Percentiles rank a stretch among this genome's conserved stretches.
Conservation (phyloP, 2,329 filamentous ascomycete genomes). For the Grosmannia clavigera region DNA sequence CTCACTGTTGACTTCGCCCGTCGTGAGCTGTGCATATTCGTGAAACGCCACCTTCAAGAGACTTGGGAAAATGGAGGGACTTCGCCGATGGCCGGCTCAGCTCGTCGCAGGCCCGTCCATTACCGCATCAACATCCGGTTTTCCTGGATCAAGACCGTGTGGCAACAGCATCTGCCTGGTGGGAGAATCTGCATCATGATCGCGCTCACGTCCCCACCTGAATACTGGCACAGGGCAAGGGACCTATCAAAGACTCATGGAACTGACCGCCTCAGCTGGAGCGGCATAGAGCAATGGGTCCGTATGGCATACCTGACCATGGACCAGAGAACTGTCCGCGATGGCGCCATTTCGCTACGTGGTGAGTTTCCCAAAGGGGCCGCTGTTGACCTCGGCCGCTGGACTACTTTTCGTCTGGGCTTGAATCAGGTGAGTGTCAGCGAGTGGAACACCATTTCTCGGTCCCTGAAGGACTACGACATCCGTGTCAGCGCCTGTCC, state of each 20-base stretch:
- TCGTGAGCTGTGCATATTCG: constrained; percentile 4
- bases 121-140: constrained; percentile 35
- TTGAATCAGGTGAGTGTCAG: constrained; percentile 16
- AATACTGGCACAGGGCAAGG: constrained; percentile 29
- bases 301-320: constrained; percentile 34
- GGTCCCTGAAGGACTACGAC: constrained; percentile 60
- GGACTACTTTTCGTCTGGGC: constrained; percentile 41
- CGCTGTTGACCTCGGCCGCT: constrained; percentile 41
- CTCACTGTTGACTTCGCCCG: constrained; percentile 6
- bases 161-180: constrained; percentile 22
- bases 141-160: constrained; percentile 30
- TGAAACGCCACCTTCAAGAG: constrained; percentile 5
- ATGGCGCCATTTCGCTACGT: constrained; percentile 25
- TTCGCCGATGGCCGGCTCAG: background rate
- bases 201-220: constrained; percentile 33
- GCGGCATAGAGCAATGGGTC: constrained; percentile 31
- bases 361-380: constrained; percentile 18
- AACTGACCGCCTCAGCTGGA: constrained; percentile 24
- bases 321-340: constrained; percentile 19
- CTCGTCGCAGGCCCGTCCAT: background rate
- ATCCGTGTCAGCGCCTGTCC: constrained; percentile 24
- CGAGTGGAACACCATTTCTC: constrained; percentile 29
- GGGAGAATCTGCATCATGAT: constrained; percentile 30
- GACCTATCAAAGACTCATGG: constrained; percentile 22
- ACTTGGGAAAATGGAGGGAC: too few relatives aligned